phyloP scores from a whole-genome alignment of 306 rosid genomes.

The Neltuma alba region DNA sequence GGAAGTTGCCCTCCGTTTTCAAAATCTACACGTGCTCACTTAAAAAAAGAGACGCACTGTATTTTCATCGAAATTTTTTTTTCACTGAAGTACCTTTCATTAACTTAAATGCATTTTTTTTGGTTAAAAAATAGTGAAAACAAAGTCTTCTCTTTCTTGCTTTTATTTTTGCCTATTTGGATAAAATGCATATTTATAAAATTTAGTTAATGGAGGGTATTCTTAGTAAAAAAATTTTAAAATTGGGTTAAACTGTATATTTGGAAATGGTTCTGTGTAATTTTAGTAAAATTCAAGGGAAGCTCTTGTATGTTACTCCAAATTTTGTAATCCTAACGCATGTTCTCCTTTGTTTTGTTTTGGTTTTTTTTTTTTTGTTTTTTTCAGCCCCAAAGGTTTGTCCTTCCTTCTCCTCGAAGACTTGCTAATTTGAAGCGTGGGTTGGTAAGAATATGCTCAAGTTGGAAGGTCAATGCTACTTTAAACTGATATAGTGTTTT shows the following conservation, averaged over 20 bases:
- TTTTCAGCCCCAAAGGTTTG: conserved; percentile 44
- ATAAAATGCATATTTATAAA: background rate
- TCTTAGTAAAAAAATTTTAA: background rate
- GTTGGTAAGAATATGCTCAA: conserved; percentile 26
- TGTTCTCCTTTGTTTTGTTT: too few relatives aligned
- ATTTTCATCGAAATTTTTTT: background rate
- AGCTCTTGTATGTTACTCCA: background rate
- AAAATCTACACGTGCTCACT: background rate
- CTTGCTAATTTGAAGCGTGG: conserved; percentile 15
- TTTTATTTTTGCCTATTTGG: background rate
- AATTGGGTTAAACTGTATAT: background rate
- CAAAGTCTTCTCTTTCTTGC: background rate
- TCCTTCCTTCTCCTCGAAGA: conserved; percentile 34
- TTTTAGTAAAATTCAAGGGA: background rate
- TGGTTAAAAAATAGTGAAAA: background rate
- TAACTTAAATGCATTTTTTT: background rate
- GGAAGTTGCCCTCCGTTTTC: background rate
- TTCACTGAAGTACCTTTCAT: background rate
- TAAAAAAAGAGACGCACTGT: background rate
- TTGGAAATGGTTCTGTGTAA: background rate
- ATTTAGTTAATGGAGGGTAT: background rate
- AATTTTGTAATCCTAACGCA: background rate
- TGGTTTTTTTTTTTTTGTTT: too few relatives aligned
- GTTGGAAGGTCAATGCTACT: conserved; percentile 10
- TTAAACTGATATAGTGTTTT: conserved; percentile 1